phyloP scores from a whole-genome alignment of 177 flowering plant genomes.

The Vitis hybrid region DNA sequence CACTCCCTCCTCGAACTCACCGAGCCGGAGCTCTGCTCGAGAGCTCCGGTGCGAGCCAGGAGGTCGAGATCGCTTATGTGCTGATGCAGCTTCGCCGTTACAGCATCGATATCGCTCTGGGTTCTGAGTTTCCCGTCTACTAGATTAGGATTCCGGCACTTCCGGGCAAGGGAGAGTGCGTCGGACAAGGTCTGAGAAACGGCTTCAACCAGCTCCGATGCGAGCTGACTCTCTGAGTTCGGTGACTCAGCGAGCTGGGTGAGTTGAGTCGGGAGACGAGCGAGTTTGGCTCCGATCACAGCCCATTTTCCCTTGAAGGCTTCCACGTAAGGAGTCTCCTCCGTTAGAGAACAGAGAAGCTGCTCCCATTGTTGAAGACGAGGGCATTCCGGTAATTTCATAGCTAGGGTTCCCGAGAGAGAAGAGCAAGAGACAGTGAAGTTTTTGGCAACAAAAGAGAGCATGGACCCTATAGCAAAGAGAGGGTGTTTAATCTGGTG shows the following conservation, averaged over 20 bases:
- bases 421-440: too few species aligned
- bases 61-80: slow-evolving; percentile 62
- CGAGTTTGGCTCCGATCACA: neutral
- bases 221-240: too few species aligned
- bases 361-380: too few species aligned
- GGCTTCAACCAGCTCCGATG: slow-evolving; percentile 48
- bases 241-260: too few species aligned
- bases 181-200: slow-evolving; percentile 47
- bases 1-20: slow-evolving; percentile 36
- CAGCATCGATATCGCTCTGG: slow-evolving; percentile 80
- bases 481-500: too few species aligned
- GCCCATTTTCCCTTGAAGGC: neutral
- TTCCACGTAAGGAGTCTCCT: neutral
- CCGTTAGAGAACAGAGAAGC: neutral
- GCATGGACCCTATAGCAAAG: too few species aligned
- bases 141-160: slow-evolving; percentile 39
- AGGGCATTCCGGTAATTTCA: too few species aligned
- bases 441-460: too few species aligned
- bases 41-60: slow-evolving; percentile 60
- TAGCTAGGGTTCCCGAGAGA: too few species aligned
- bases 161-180: slow-evolving; percentile 38
- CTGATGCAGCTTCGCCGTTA: slow-evolving; percentile 51
- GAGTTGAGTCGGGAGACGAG: too few species aligned
- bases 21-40: slow-evolving; percentile 32
- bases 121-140: slow-evolving; percentile 73